Evolutionary conservation across 1,284 basidiomycete genomes (phyloP), one percentile per base, ranked within the genome.

Genomic region (Sporisorium sorghi): DNA sequence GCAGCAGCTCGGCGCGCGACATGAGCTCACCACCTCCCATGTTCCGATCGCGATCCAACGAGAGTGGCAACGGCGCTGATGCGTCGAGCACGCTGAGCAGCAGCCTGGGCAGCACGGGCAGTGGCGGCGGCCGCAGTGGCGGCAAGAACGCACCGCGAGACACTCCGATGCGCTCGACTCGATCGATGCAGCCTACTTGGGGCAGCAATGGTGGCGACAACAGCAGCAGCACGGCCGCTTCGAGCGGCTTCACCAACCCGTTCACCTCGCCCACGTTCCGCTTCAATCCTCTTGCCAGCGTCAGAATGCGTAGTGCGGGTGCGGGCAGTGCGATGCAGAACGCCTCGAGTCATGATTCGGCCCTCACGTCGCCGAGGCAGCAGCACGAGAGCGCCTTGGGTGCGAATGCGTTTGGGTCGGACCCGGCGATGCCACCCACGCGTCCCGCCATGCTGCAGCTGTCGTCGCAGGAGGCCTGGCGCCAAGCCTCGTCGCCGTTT

Each of bases 1-100:
- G 48, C 48, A n/a, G 42, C 33, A n/a, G 42, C 19, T 39, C 35
- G 10, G 56, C 55, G 7, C 62, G 75, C 28, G 78, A 78, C 40
- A n/a, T 77, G 11, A 66, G 61, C 37, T 76, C 72, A 23, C 78
- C 78, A 8, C 70, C 78, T 19, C 77, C 76, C 26, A 64, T 73
- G 64, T 64, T 63, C 23, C 66, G 78, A 7, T 57, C 66, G 15
- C 58, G 77, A 5, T 78, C 77, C 23, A 68, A 58, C 28, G 73
- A 67, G 35, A 60, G 55, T 8, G 49, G 43, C 40, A 53, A 49
- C 4, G 54, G 19, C 23, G 50, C 37, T 5, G 50, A 56, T 10
- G 39, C 42, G 4, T 32, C 43, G 21, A 42, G 51, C 40, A 39
- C 46, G 7, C 47, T 58, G 11, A 50, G 65, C 58, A 71, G 68